phyloP scores from a whole-genome alignment of 371 early-diverging fungal species.

The Mortierella sp. region DNA sequence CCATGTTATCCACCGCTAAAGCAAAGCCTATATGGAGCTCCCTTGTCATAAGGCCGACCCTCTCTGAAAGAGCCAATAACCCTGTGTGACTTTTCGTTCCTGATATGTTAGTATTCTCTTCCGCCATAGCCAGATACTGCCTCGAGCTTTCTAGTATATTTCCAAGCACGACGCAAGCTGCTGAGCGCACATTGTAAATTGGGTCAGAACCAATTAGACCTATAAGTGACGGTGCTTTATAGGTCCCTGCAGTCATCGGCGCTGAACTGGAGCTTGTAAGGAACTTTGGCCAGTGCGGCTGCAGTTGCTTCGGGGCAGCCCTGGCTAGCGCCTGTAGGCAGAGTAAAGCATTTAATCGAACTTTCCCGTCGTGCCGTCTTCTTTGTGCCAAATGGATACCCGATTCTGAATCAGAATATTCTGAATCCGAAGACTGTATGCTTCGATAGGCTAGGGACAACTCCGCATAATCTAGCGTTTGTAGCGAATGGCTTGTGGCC shows the following conservation, averaged over 20 bases:
- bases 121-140: constrained; percentile 54
- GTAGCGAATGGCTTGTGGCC: not conserved
- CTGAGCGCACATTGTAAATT: constrained; percentile 34
- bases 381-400: constrained; percentile 32
- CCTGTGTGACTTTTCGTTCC: constrained; percentile 35
- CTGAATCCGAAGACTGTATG: constrained; percentile 52
- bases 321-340: constrained; percentile 44
- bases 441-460: constrained; percentile 5
- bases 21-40: constrained; percentile 41
- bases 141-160: constrained; percentile 48
- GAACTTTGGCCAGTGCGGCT: constrained; percentile 55
- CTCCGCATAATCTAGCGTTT: constrained; percentile 5
- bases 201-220: constrained; percentile 42
- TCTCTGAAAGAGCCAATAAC: constrained; percentile 40
- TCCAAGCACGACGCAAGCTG: constrained; percentile 42
- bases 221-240: constrained; percentile 40
- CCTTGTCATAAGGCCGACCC: constrained; percentile 36
- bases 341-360: constrained; percentile 46
- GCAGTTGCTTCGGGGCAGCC: constrained; percentile 44
- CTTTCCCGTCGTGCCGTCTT: constrained; percentile 51
- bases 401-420: constrained; percentile 48
- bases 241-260: constrained; percentile 11
- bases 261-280: constrained; percentile 30
- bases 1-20: constrained; percentile 20
- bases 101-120: constrained; percentile 29